A percentile compares a stretch with the other conserved stretches of the same genome.
Evolutionary conservation across 2,329 filamentous ascomycete genomes (phyloP).

Genomic region (Curvularia eragrostidis): DNA sequence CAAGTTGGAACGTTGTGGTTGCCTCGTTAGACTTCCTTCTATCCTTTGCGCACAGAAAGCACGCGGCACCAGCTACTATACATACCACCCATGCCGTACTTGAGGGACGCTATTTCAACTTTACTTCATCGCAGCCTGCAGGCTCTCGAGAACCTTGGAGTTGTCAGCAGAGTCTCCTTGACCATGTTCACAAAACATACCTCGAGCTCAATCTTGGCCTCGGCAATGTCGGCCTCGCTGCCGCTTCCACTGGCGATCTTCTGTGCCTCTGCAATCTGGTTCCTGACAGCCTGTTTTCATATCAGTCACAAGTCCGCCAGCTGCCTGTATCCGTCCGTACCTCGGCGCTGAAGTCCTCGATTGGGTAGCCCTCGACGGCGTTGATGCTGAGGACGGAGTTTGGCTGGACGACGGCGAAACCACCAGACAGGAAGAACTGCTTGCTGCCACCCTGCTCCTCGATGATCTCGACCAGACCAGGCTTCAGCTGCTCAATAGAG

Average conservation of each 20-base stretch:
- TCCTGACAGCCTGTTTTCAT: slow-evolving; percentile 69
- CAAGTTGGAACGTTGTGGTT: slow-evolving; percentile 32
- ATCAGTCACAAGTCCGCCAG: slow-evolving; percentile 22
- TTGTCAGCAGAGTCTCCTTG: slow-evolving; percentile 45
- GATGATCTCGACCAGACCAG: slow-evolving; percentile 91
- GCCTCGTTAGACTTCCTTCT: slow-evolving; percentile 43
- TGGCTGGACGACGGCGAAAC: slow-evolving; percentile 96
- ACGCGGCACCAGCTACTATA: slow-evolving; percentile 27
- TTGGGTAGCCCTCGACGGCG: slow-evolving; percentile 90
- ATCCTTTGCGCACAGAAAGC: slow-evolving; percentile 40
- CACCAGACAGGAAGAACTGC: slow-evolving; percentile 98
- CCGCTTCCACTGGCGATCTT: slow-evolving; percentile 90
- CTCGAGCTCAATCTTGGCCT: slow-evolving; percentile 99
- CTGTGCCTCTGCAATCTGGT: slow-evolving; percentile 92
- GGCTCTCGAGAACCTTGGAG: slow-evolving; percentile 77
- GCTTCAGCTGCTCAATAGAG: slow-evolving; percentile 98
- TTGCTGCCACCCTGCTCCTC: slow-evolving; percentile 91
- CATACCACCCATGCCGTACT: slow-evolving; percentile 27
- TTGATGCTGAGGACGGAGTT: slow-evolving; percentile 97
- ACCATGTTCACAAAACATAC: slow-evolving; percentile 59
- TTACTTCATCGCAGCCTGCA: slow-evolving; percentile 83
- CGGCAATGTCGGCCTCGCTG: slow-evolving; percentile 96
- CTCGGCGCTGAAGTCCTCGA: slow-evolving; percentile 96
- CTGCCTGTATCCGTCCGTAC: slow-evolving; percentile 45
- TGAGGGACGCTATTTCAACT: slow-evolving; percentile 55